Conservation (phyloP, 2,329 filamentous ascomycete species). For the Curvularia spicifera region DNA sequence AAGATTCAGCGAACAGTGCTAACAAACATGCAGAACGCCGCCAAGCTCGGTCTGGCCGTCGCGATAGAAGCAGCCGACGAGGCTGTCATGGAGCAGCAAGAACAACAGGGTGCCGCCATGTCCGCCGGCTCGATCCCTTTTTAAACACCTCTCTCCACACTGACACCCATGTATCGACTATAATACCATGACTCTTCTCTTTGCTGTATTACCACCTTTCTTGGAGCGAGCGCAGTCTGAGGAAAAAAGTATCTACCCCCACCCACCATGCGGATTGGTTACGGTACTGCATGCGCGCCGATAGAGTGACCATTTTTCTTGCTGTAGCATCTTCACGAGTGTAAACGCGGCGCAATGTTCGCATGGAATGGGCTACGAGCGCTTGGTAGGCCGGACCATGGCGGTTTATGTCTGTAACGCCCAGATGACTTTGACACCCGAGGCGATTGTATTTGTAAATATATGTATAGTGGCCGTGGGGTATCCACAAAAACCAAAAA, state of each 20-base stretch:
- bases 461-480: conserved; percentile 44
- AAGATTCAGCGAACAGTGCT: conserved; percentile 20
- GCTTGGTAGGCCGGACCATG: conserved; percentile 24
- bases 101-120: conserved; percentile 35
- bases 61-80: conserved; percentile 61
- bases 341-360: conserved; percentile 36
- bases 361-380: conserved; percentile 29
- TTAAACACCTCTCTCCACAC: conserved; percentile 35
- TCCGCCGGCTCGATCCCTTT: conserved; percentile 49
- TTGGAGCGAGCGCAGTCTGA: conserved; percentile 36
- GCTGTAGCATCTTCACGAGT: conserved; percentile 22
- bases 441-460: conserved; percentile 39
- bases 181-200: conserved; percentile 49
- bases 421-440: conserved; percentile 19
- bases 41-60: conserved; percentile 92
- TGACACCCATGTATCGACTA: conserved; percentile 37
- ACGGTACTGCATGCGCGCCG: conserved; percentile 27
- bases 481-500: conserved; percentile 19
- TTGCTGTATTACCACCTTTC: conserved; percentile 51
- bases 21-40: conserved; percentile 72
- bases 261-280: conserved; percentile 38
- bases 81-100: conserved; percentile 52
- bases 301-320: conserved; percentile 12
- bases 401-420: conserved; percentile 19
- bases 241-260: conserved; percentile 24